Base-by-base conservation (phyloP, 2,329 filamentous ascomycete genomes). In the Exophiala calicioides region DNA sequence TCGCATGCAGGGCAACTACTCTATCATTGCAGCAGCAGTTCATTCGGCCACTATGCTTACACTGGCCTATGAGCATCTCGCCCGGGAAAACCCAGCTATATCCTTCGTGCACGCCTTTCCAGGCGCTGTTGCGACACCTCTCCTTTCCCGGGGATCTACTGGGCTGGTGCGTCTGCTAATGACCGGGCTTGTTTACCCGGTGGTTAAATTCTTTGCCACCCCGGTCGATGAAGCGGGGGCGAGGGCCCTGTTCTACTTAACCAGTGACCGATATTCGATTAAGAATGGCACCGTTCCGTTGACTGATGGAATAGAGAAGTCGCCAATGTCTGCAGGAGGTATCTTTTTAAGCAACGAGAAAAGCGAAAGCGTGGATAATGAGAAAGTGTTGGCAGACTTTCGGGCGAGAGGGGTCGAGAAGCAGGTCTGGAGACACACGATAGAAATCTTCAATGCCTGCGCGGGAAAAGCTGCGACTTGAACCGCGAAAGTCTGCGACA, bases 21-120 rank as follows among this genome's bases (percentile, higher is more conserved):
- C 60, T 66, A 55, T 59, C 50, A 16, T 70, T 67, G 5, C 61
- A 64, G 4, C 71, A 4, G 20, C 74, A 12, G 68, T 63, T 4
- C 74, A 78, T 39, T 58, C 75, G 3, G 71, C 71, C 49, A 71
- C 72, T 26, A 73, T 79, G 60, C 73, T 74, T 55, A 73, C 72
- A 4, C 65, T 81, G 0, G 63, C 67, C 0, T 61, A 76, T 26
- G 75, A 76, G 43, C 68, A 73, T n/a, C 61, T 81, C 2, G 73
- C 76, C 0, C 61, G 63, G 3, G 56, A 67, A 6, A 68, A 76
- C 18, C 75, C 75, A 0, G 62, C 65, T 2, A 70, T 70, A 0
- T 68, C 65, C 1, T 79, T 79, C 59, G 58, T 74, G 18, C 77
- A 80, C 44, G 66, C 67, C 3, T 75, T 66, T 42, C 74, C 75